Percentiles rank a stretch among this genome's conserved stretches.
phyloP scores from a whole-genome alignment of 2,329 filamentous ascomycete genomes.

The Magnaporthiopsis rhizophila region DNA sequence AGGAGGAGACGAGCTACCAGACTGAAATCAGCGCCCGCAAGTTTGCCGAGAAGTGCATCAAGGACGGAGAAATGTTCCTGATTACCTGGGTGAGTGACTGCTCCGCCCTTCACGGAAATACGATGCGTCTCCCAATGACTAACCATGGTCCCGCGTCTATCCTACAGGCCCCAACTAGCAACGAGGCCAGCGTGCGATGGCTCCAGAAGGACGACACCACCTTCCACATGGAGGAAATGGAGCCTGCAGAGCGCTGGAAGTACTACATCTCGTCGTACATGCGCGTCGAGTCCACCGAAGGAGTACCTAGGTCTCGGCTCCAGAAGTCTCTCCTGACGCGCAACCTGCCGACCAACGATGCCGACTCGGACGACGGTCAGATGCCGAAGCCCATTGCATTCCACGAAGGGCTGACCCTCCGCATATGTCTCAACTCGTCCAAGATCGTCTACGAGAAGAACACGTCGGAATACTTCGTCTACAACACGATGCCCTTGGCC shows the following conservation, averaged over 20 bases:
- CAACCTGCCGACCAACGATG: constrained; percentile 58
- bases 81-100: constrained; percentile 72
- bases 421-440: constrained; percentile 70
- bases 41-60: constrained; percentile 85
- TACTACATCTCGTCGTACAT: constrained; percentile 94
- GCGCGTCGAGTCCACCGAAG: constrained; percentile 81
- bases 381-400: constrained; percentile 54
- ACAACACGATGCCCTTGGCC: constrained; percentile 59
- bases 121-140: constrained; percentile 11
- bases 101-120: constrained; percentile 7
- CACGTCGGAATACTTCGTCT: constrained; percentile 64
- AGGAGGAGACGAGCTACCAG: constrained; percentile 80
- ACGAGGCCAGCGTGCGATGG: constrained; percentile 65
- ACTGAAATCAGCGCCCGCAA: constrained; percentile 86
- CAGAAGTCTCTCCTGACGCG: constrained; percentile 63
- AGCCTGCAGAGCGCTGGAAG: constrained; percentile 77
- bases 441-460: constrained; percentile 69
- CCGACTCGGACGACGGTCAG: constrained; percentile 55
- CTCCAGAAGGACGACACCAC: constrained; percentile 63
- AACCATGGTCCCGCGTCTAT: constrained; percentile 14
- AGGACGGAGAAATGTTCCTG: constrained; percentile 86
- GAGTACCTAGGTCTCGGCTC: constrained; percentile 56
- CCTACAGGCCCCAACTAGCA: constrained; percentile 54
- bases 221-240: constrained; percentile 83
- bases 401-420: constrained; percentile 60